phyloP scores from a whole-genome alignment of 179 eudicot genomes.

The Spinacia oleracea region DNA sequence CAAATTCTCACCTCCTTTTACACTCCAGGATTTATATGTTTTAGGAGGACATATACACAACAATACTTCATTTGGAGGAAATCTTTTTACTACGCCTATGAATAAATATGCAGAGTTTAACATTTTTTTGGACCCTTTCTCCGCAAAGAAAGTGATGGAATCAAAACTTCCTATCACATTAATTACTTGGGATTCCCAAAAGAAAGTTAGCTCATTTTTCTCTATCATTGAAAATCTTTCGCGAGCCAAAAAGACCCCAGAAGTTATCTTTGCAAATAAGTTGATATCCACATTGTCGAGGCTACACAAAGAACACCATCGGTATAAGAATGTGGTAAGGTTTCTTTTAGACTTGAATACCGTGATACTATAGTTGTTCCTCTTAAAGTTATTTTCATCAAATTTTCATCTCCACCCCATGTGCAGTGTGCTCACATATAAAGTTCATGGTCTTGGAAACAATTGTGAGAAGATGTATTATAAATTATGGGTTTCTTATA shows the following conservation, averaged over 20 bases:
- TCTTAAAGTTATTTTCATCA: too few relatives aligned
- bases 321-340: conserved; percentile 71
- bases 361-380: too few relatives aligned
- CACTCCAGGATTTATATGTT: conserved; percentile 60
- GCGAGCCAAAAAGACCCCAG: conserved; percentile 54
- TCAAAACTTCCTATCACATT: conserved; percentile 50
- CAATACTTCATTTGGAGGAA: conserved; percentile 38
- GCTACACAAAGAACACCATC: conserved; percentile 40
- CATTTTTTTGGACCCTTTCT: conserved; percentile 82
- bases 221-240: conserved; percentile 34
- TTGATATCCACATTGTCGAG: conserved; percentile 46
- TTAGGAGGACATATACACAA: conserved; percentile 66
- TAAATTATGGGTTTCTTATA: too few relatives aligned
- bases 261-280: conserved; percentile 45
- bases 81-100: conserved; percentile 58
- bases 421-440: too few relatives aligned
- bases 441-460: too few relatives aligned
- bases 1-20: background rate
- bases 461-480: too few relatives aligned
- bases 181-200: conserved; percentile 57
- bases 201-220: conserved; percentile 39
- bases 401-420: background rate
- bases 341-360: background rate
- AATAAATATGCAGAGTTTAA: conserved; percentile 65
- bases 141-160: conserved; percentile 61